Evolutionary conservation across 495 filamentous ascomycete species (phyloP), one percentile per base, ranked within the genome.

Genomic region (Geopyxis carbonaria): DNA sequence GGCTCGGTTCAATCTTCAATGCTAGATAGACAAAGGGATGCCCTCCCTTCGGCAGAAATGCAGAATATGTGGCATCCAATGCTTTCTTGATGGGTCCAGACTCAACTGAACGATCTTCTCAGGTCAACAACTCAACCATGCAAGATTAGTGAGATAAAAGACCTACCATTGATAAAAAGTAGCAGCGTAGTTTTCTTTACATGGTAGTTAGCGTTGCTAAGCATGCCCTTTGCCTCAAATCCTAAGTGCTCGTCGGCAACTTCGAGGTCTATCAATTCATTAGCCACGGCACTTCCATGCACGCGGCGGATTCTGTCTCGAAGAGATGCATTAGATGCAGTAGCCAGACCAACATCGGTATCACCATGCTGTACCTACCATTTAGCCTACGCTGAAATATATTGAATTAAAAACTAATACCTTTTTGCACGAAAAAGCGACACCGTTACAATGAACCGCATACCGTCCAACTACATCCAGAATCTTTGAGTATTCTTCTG

Each of bases 401-500:
- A 28, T 52, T 21, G 6, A 41, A 15, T 15, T 35, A 33, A 25
- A 18, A 23, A 25, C 10, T n/a, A 25, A 25, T 45, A 56, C 53
- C 52, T 94, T 99, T 57, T 93, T 93, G 60, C 86, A 94, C 5
- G 84, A 86, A 53, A 99, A 95, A 8, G 80, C 80, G 8, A 95
- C 87, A 19, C 79, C 75, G 22, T 67, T 63, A 51, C 91, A 93
- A 60, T 99, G 91, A n/a, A 99, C 73, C 13, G 91, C 84, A 61
- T 94, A 93, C 27, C 81, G 74, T 10, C 91, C 83, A 20, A 95
- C 81, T 40, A 94, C 73, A 57, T 95, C 89, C 7, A 94, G 76
- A 34, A 99, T 93, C 60, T 99, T 95, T 43, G 89, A 81, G 58
- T 93, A 95, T 59, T 99, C 91, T 57, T 95, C 91, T 25, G 84